Base-by-base conservation (phyloP, 1,284 basidiomycete species). In the Veloporphyrellus conicus region DNA sequence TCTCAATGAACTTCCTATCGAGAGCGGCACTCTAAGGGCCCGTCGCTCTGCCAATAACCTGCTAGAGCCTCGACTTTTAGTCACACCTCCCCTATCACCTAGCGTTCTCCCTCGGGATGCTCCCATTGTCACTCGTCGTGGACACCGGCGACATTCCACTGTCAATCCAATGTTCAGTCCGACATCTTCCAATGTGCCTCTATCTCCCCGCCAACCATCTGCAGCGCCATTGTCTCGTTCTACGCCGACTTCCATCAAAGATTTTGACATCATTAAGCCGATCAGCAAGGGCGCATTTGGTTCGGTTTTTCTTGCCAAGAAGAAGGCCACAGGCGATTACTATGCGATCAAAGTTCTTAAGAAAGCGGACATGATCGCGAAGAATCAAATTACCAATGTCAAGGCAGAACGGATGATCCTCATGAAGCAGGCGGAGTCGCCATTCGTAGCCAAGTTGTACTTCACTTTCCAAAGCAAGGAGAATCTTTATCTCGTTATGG, bases 381-480 rank as follows among this genome's bases (percentile, higher is more conserved):
- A 99, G 80, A 99, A 99, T 73, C 96, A 99, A 70, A 96, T 99
- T 69, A 99, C 96, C 47, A 99, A 99, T 64, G 95, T 99, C 68
- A 99, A 98, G 72, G 96, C 96, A 3, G 96, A 99, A 72, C 82
- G 96, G 48, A 98, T 95, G 83, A 99, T 99, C 62, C 78, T 99
- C 56, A 99, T 99, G 96, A 95, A 93, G 66, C 95, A 99, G 68
- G 90, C 96, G 0, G 93, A 97, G 69, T 97, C 94, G 11, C 94
- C 96, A n/a, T 98, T 99, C 72, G 95, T 99, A 39, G 93, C 94
- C 25, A 95, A 97, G 71, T 76, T 99, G 28, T 99, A 91, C 74
- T 99, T 96, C 71, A 98, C 96, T 29, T 99, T 99, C 76, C 96
- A 99, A 72, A 97, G 94, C 79, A 93, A 94, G 71, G 93, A 98